Conservation (phyloP, 1,139 yeast species). For the Yamadazyma buinensis region DNA sequence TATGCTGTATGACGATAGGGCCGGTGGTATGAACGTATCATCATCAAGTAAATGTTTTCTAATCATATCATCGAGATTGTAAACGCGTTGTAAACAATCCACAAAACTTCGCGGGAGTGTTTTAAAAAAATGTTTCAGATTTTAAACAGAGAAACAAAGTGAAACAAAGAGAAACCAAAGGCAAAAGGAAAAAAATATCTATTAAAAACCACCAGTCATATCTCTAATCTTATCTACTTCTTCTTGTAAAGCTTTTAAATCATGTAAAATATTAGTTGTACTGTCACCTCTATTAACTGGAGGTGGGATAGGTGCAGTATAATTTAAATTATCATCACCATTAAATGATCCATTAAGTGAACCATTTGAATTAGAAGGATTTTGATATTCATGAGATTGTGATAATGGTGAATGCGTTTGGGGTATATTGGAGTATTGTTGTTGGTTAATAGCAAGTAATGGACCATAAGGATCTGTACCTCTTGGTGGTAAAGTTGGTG, state of each 20-base stretch:
- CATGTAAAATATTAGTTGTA: slow-evolving; percentile 44
- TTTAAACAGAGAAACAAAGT: neutral
- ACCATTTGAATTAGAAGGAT: slow-evolving; percentile 6
- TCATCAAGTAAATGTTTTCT: slow-evolving; percentile 33
- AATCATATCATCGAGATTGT: slow-evolving; percentile 1
- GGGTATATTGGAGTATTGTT: slow-evolving; percentile 8
- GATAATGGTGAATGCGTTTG: neutral
- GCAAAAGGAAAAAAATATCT: neutral
- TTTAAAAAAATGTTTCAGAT: neutral
- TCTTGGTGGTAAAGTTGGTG: slow-evolving; percentile 27
- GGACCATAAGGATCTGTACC: slow-evolving; percentile 9
- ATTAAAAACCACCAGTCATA: slow-evolving; percentile 47
- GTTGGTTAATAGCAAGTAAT: neutral
- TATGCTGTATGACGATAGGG: slow-evolving; percentile 54
- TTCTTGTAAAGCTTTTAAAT: slow-evolving; percentile 57
- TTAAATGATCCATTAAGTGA: neutral
- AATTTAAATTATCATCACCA: neutral
- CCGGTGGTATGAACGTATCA: slow-evolving; percentile 62
- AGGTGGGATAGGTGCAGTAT: neutral
- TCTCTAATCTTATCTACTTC: slow-evolving; percentile 56
- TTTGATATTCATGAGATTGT: slow-evolving; percentile 9
- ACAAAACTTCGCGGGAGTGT: neutral
- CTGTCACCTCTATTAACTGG: neutral
- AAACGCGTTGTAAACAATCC: slow-evolving; percentile 6
- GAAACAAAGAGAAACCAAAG: neutral